Conservation (phyloP, 2,329 filamentous ascomycete species). For the Verticillium longisporum region DNA sequence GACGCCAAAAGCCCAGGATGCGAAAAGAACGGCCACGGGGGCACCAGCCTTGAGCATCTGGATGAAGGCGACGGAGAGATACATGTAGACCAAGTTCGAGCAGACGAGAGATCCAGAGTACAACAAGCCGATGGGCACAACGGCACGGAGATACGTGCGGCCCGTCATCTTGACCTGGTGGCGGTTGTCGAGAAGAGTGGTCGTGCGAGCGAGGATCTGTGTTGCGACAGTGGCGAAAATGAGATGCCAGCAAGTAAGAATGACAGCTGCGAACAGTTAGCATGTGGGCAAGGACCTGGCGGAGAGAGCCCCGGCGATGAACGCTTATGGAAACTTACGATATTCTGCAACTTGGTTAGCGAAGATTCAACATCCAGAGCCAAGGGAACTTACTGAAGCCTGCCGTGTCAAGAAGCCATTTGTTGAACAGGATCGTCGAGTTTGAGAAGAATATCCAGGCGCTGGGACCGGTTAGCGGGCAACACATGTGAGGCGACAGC, state of each 20-base stretch:
- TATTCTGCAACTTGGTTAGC: conserved; percentile 23
- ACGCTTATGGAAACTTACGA: conserved; percentile 26
- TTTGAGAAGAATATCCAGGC: conserved; percentile 84
- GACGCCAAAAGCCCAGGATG: conserved; percentile 53
- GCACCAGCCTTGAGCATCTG: conserved; percentile 66
- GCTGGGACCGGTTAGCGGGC: conserved; percentile 20
- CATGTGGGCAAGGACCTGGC: background rate
- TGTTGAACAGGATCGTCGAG: conserved; percentile 85
- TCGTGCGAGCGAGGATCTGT: conserved; percentile 58
- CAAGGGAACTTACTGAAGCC: conserved; percentile 60
- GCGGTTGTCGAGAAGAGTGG: conserved; percentile 55
- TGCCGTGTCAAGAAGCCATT: conserved; percentile 72
- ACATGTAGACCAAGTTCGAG: conserved; percentile 62
- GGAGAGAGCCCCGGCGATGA: background rate
- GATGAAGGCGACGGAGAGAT: conserved; percentile 61
- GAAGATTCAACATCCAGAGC: background rate
- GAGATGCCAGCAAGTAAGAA: conserved; percentile 64
- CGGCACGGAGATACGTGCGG: conserved; percentile 53
- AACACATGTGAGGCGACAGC: too few relatives aligned
- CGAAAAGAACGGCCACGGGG: conserved; percentile 59
- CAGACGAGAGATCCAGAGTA: conserved; percentile 61
- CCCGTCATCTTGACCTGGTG: conserved; percentile 55
- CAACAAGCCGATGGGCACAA: conserved; percentile 59
- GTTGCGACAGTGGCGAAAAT: conserved; percentile 59
- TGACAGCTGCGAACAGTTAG: conserved; percentile 30